Base-by-base conservation (phyloP, 306 rosid genomes). In the Parietaria judaica region DNA sequence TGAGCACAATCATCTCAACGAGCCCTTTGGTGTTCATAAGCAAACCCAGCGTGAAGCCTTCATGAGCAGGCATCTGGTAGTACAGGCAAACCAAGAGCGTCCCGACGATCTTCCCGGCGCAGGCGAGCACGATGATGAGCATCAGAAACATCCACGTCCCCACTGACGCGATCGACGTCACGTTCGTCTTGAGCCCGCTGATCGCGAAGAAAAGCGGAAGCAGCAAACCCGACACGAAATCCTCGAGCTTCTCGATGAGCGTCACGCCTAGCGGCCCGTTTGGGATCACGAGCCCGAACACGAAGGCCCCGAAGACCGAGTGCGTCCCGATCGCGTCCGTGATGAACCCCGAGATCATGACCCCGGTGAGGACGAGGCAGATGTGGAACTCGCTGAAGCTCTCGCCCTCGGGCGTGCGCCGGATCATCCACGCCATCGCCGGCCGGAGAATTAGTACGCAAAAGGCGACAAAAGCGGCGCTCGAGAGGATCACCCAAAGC, bases 11-110 rank as follows among this genome's bases (percentile, higher is more conserved):
- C 72, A 92, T 79, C 68, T 92, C 99, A 11, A 92, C 71, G 4
- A 92, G 95, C 69, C 99, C 99, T 69, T 92, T 92, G 23, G 96
- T 80, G 81, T 92, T 92, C 99, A 92, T 86, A 63, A 92, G 95
- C 61, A 92, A 58, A 46, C 96, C 99, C 11, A 88, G 84, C n/a
- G 94, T 67, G 38, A 74, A 48, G 0, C 90, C 96, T 69, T 92
- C 99, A 0, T 75, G 82, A 6, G 81, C 2, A 0, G 94, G 75
- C 90, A 92, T 86, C 47, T 69, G 73, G 60, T 86, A 88, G 54
- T 76, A 79, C 45, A 77, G 4, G 56, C 80, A 76, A 48, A 83
- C 81, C 3, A 79, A 49, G 4, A 86, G 35, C 50, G 96, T 92
- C 54, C 99, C 99, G 6, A 70, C 59, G 43, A 92, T 7, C 70